A percentile compares a stretch with the other conserved stretches of the same genome.
These are phyloP conservation scores for Backusella luteola DNA, from an alignment of 192 early-diverging fungal species.

Conservation along the genomic window DNA sequence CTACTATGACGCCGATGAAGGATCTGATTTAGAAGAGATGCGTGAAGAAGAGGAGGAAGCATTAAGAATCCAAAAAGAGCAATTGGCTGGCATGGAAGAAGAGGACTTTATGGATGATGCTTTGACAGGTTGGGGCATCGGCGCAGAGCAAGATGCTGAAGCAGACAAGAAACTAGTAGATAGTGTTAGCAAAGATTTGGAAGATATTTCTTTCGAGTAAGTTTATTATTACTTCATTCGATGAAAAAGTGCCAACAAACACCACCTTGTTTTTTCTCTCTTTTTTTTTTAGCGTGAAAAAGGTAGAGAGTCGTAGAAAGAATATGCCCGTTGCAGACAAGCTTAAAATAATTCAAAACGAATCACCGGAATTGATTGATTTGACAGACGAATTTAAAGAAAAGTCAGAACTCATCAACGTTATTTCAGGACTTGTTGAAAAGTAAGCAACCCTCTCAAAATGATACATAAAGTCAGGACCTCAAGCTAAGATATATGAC, in stretches of 20 bases:
- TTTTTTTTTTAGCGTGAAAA: not conserved
- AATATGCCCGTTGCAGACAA: constrained; percentile 61
- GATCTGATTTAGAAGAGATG: constrained; percentile 73
- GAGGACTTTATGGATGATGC: constrained; percentile 83
- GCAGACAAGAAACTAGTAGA: constrained; percentile 47
- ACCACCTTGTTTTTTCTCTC: no score
- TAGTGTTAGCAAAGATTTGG: constrained; percentile 49
- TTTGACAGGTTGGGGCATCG: constrained; percentile 48
- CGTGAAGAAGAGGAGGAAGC: constrained; percentile 90
- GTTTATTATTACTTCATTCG: not conserved
- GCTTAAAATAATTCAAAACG: constrained; percentile 64
- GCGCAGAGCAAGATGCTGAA: constrained; percentile 42
- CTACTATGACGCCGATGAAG: constrained; percentile 88
- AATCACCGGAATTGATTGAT: constrained; percentile 72
- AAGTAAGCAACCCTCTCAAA: constrained; percentile 15
- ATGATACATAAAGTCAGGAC: not conserved
- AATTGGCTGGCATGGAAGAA: constrained; percentile 75
- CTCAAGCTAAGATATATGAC: not conserved
- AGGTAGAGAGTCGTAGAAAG: constrained; percentile 23
- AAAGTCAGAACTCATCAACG: constrained; percentile 37
- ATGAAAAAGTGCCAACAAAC: no score
- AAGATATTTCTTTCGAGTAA: constrained; percentile 49
- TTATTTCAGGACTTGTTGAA: constrained; percentile 26
- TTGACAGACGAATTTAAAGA: constrained; percentile 63
- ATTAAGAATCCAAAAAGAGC: constrained; percentile 78